phyloP scores from a whole-genome alignment of 2,329 filamentous ascomycete genomes.

The Arthroderma uncinatum region DNA sequence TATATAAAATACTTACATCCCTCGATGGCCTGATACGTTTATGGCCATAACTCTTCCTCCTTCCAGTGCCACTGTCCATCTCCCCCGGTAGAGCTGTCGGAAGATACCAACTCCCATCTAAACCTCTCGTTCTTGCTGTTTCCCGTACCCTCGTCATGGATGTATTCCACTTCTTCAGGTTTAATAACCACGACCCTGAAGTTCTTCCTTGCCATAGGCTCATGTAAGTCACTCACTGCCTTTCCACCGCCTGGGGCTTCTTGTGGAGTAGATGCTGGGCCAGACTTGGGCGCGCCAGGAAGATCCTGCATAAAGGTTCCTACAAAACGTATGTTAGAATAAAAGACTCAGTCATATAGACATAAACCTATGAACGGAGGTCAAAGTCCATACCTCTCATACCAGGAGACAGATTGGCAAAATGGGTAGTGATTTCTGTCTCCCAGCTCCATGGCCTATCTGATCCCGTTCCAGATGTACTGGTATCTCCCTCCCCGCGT shows the following conservation, averaged over 20 bases:
- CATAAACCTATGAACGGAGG: background rate
- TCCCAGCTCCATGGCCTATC: constrained; percentile 58
- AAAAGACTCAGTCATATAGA: background rate
- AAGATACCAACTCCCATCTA: constrained; percentile 51
- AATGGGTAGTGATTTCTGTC: constrained; percentile 71
- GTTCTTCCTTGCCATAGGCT: constrained; percentile 57
- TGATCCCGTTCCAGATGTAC: constrained; percentile 13
- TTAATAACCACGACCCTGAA: constrained; percentile 82
- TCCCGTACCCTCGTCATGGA: constrained; percentile 58
- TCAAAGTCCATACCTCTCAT: constrained; percentile 52
- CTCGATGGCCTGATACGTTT: background rate
- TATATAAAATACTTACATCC: too few relatives aligned
- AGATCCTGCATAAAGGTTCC: constrained; percentile 63
- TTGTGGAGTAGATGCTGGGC: constrained; percentile 29
- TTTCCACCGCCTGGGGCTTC: constrained; percentile 43
- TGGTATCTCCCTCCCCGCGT: constrained; percentile 23
- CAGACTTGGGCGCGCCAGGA: constrained; percentile 51
- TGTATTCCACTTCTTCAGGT: constrained; percentile 63
- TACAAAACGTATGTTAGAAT: constrained; percentile 7
- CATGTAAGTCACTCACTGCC: constrained; percentile 59
- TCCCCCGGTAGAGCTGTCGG: constrained; percentile 29
- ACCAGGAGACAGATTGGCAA: constrained; percentile 72
- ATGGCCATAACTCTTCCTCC: constrained; percentile 58
- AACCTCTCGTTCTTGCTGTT: constrained; percentile 47
- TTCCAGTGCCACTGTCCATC: constrained; percentile 47